These are phyloP conservation scores for Phlyctochytrium bullatum DNA, from an alignment of 192 early-diverging fungal species.

Conservation along the genomic window DNA sequence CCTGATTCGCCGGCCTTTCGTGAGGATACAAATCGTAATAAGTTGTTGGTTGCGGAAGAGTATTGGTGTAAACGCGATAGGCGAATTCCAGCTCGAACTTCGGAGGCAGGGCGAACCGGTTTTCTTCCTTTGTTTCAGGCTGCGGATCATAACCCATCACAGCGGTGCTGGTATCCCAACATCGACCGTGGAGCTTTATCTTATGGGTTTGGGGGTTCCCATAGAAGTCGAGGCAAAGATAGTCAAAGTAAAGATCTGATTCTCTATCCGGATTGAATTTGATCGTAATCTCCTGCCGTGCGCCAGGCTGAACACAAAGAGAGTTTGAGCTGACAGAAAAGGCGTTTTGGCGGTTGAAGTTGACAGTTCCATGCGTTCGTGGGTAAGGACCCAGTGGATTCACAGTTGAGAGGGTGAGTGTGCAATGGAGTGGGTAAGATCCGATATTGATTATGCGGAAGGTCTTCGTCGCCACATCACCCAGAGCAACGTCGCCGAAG, in stretches of 20 bases:
- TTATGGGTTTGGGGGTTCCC: neutral
- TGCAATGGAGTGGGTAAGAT: constrained; percentile 14
- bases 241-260: constrained; percentile 33
- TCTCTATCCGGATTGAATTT: constrained; percentile 37
- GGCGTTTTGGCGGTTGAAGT: constrained; percentile 19
- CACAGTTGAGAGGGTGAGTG: constrained; percentile 9
- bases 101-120: neutral
- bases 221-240: constrained; percentile 19
- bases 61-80: constrained; percentile 3
- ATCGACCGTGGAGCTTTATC: constrained; percentile 36
- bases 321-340: constrained; percentile 26
- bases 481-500: constrained; percentile 36
- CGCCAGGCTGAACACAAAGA: constrained; percentile 16
- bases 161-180: constrained; percentile 41
- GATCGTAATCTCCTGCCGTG: constrained; percentile 28
- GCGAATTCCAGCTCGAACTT: constrained; percentile 25
- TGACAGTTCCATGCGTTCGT: constrained; percentile 10
- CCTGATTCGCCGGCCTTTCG: neutral
- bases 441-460: constrained; percentile 30
- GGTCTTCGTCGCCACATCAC: constrained; percentile 25
- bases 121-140: constrained; percentile 9
- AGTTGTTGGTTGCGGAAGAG: constrained; percentile 6
- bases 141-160: constrained; percentile 40
- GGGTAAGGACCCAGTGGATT: neutral
- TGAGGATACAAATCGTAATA: neutral